These are phyloP conservation scores for Rehmannia glutinosa DNA, from an alignment of 257 asterid species.

Conservation along the genomic window DNA sequence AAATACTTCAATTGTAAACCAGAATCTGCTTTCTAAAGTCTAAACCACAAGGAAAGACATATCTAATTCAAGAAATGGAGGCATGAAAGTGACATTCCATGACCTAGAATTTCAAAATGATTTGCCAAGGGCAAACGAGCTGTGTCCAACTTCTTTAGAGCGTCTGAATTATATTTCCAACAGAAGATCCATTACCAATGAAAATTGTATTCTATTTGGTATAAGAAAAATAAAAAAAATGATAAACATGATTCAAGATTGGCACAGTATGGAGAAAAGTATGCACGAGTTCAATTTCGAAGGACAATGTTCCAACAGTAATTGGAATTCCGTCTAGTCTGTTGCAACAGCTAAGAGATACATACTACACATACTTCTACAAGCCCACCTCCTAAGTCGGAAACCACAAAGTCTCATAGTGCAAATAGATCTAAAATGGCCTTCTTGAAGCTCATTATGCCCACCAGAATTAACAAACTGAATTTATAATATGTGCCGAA, in stretches of 20 bases:
- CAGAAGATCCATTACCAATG: neutral
- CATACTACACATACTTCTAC: neutral
- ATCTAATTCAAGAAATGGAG: neutral
- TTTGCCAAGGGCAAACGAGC: neutral
- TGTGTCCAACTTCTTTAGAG: neutral
- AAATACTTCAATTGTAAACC: neutral
- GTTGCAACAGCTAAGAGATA: neutral
- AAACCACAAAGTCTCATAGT: neutral
- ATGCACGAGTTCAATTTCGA: neutral
- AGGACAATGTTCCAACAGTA: neutral
- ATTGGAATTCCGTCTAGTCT: neutral
- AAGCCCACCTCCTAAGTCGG: neutral
- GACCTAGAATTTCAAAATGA: neutral
- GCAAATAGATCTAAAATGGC: neutral
- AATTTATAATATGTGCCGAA: neutral
- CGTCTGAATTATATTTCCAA: neutral
- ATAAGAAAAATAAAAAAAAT: neutral
- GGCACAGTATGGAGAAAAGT: neutral
- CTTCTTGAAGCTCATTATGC: conserved; percentile 4
- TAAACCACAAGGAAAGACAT: neutral
- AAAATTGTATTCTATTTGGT: neutral
- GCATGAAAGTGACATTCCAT: neutral
- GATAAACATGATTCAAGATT: neutral
- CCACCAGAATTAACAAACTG: neutral
- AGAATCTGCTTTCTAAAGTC: neutral